Conservation (phyloP, 108 stramenopile species). For the Cyclotella choctawhatcheeana region DNA sequence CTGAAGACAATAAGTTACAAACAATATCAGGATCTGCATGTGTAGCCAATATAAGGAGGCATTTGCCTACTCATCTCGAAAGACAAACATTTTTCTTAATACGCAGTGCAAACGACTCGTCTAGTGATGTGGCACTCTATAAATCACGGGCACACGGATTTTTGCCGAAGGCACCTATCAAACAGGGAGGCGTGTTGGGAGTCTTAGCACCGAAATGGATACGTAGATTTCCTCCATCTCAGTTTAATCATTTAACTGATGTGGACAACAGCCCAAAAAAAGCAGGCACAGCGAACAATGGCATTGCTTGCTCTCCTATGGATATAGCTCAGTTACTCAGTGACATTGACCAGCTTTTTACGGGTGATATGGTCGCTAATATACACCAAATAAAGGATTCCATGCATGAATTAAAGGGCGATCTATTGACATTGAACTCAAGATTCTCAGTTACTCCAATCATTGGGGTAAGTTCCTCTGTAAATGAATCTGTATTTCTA, state of each 20-base stretch:
- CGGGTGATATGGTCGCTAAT: neutral
- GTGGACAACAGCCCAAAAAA: constrained; percentile 3
- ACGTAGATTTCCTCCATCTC: constrained; percentile 40
- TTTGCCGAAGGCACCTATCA: constrained; percentile 67
- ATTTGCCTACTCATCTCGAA: constrained; percentile 39
- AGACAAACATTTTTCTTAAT: constrained; percentile 41
- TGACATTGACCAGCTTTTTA: constrained; percentile 15
- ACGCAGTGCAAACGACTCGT: constrained; percentile 73
- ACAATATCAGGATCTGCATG: constrained; percentile 69
- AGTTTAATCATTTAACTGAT: neutral
- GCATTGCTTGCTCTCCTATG: constrained; percentile 18
- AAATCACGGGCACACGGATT: constrained; percentile 70
- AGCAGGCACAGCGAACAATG: neutral
- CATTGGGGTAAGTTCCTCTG: too few species aligned
- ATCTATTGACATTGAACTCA: constrained; percentile 22
- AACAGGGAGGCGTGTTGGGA: constrained; percentile 57
- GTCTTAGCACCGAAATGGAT: constrained; percentile 62
- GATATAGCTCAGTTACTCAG: neutral
- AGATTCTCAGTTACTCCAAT: constrained; percentile 7
- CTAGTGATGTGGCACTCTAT: constrained; percentile 65
- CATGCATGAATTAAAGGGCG: constrained; percentile 32
- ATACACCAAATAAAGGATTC: constrained; percentile 14
- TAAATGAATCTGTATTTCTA: too few species aligned
- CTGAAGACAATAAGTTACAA: constrained; percentile 36
- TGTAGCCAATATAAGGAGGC: constrained; percentile 42